Evolutionary conservation across 2,329 filamentous ascomycete genomes (phyloP).

Genomic region (Podosphaera fusca): DNA sequence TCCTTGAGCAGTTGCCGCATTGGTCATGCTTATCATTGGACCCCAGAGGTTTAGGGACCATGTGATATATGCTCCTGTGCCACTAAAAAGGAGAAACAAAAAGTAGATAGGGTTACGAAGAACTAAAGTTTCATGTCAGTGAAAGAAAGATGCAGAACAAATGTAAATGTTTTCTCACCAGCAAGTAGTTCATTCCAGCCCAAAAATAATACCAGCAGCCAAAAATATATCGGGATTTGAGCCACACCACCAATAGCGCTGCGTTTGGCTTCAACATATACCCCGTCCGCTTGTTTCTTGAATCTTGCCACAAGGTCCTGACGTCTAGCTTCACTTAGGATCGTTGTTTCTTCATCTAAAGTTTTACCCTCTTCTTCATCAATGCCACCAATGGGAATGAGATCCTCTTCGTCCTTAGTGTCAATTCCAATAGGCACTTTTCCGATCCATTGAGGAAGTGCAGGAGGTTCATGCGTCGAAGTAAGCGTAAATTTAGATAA

Average conservation of each 20-base stretch:
- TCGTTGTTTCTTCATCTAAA: conserved; percentile 84
- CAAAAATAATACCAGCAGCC: conserved; percentile 63
- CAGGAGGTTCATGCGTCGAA: conserved; percentile 51
- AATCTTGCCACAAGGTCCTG: conserved; percentile 84
- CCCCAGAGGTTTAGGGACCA: conserved; percentile 90
- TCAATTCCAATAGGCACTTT: conserved; percentile 50
- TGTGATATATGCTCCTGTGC: conserved; percentile 61
- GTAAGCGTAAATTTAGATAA: conserved; percentile 64
- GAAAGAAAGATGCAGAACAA: neutral
- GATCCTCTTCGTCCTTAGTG: conserved; percentile 70
- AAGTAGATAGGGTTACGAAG: conserved; percentile 87
- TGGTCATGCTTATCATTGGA: conserved; percentile 85
- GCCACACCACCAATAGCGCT: conserved; percentile 89
- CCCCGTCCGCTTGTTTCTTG: conserved; percentile 94
- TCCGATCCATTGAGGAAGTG: conserved; percentile 69
- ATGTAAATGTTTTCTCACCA: conserved; percentile 32
- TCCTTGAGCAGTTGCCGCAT: conserved; percentile 68
- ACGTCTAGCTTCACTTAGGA: conserved; percentile 73
- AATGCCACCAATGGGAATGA: conserved; percentile 72
- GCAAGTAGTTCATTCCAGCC: conserved; percentile 98
- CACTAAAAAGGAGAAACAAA: conserved; percentile 58
- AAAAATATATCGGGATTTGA: conserved; percentile 88
- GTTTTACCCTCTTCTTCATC: conserved; percentile 90
- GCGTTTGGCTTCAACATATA: conserved; percentile 94
- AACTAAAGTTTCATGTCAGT: conserved; percentile 27